Conservation (phyloP, 306 rosid species). For the Gastrolobium bilobum region DNA sequence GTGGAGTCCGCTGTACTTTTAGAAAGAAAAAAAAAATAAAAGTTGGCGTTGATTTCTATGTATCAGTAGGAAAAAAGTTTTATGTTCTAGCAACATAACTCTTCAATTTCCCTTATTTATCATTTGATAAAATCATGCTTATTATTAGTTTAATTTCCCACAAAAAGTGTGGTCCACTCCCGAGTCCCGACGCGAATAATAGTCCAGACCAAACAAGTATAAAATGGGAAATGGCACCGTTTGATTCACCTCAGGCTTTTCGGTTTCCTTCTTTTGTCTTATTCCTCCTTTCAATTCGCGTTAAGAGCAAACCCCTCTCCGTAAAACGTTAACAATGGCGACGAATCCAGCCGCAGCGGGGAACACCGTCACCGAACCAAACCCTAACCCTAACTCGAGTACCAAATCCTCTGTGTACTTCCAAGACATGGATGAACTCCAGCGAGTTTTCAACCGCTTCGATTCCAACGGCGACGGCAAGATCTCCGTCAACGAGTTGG, state of each 20-base stretch:
- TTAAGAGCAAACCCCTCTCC: neutral
- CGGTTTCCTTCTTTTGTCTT: neutral
- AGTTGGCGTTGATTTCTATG: no score
- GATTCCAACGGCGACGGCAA: constrained; percentile 90
- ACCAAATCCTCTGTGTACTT: constrained; percentile 50
- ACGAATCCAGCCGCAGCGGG: constrained; percentile 15
- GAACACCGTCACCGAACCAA: neutral
- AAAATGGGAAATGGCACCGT: neutral
- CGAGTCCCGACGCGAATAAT: neutral
- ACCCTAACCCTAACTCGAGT: neutral
- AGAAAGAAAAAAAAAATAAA: no score
- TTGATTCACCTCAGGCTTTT: neutral
- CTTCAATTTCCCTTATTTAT: no score
- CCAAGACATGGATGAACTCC: constrained; percentile 63
- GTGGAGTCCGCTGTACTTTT: no score
- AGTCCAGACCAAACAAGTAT: neutral
- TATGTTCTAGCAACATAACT: no score
- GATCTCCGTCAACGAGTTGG: constrained; percentile 83
- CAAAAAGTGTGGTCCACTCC: neutral
- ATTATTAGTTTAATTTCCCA: no score
- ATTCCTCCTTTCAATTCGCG: neutral
- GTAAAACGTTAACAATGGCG: constrained; percentile 40
- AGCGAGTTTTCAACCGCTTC: constrained; percentile 76
- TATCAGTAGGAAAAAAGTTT: no score
- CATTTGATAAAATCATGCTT: no score